Evolutionary conservation across 495 filamentous ascomycete species (phyloP), one percentile per base, ranked within the genome.

Genomic region (Aspergillus mulundensis): DNA sequence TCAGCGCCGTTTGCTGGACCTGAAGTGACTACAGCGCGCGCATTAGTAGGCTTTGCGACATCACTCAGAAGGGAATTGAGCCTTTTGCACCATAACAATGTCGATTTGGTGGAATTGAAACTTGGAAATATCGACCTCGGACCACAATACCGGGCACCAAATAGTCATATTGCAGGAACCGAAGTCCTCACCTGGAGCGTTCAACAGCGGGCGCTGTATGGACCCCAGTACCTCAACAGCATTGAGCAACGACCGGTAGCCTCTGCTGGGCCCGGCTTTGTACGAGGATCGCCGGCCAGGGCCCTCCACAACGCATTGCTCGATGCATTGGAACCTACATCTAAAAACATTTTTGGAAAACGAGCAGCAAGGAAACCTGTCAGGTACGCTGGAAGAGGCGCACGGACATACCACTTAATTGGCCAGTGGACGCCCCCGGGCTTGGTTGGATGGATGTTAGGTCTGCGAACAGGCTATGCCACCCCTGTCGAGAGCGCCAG

Each of bases 391-490:
- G 94, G 94, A 8, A 77, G 88, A 45, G 95, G 94, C 5, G 89
- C 88, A 12, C 67, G 84, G 44, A 76, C 88, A 0, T 97, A 98
- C 70, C 86, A 86, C n/a, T 73, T 95, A 32, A 85, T 97, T 1
- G 95, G 94, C 2, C 78, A 81, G 15, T 95, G 86, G 85, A 80
- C 86, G n/a, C 94, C 94, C 10, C 75, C 79, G 16, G 81, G 85
- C 7, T 42, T 97, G 25, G 88, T 97, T 20, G 83, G 81, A 16
- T 90, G 89, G 87, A 96, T 97, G 89, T 83, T 96, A 80, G 88
- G 91, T 1, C 80, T 89, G 30, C 72, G 81, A 39, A 74, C 72
- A 47, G 81, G 67, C 20, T 53, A 63, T 54, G 15, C 42, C 0
- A 49, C 50, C 11, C 53, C 61, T 2, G 46, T 28, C 15, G 61